Conservation (phyloP, 176 grass and related monocot genomes). For the Leersia perrieri region DNA sequence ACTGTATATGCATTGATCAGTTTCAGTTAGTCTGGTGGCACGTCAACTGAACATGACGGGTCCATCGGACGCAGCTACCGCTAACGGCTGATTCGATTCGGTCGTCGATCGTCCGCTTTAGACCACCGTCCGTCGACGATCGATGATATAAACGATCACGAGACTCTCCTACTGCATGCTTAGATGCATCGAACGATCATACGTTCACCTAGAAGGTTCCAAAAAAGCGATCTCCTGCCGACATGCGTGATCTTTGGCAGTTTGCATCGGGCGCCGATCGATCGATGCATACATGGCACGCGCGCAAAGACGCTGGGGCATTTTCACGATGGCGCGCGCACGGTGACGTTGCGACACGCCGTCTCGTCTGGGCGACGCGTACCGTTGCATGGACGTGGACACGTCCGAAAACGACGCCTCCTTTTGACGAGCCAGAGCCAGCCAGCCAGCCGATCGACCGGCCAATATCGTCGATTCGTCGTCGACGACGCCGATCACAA, state of each 20-base stretch:
- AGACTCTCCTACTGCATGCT: neutral
- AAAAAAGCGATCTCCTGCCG: too few relatives aligned
- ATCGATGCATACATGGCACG: too few relatives aligned
- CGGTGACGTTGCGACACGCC: neutral
- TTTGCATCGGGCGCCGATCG: too few relatives aligned
- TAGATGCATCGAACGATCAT: too few relatives aligned
- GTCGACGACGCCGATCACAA: too few relatives aligned
- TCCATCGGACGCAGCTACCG: slow-evolving; percentile 12
- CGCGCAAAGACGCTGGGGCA: neutral
- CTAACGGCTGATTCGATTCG: neutral
- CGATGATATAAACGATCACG: neutral
- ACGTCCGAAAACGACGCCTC: neutral
- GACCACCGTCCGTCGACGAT: too few relatives aligned
- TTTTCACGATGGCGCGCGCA: neutral
- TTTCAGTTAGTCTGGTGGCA: neutral
- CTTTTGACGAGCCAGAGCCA: too few relatives aligned
- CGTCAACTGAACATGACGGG: neutral
- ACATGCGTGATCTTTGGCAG: too few relatives aligned
- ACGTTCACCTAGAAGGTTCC: too few relatives aligned
- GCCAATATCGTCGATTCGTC: too few relatives aligned
- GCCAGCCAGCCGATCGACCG: too few relatives aligned
- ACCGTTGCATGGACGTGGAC: neutral
- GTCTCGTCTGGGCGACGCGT: neutral
- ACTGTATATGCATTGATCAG: neutral
- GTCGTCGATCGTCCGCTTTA: neutral